Conservation (phyloP, 768 basidiomycete genomes). For the Boletus rubroflammeus region DNA sequence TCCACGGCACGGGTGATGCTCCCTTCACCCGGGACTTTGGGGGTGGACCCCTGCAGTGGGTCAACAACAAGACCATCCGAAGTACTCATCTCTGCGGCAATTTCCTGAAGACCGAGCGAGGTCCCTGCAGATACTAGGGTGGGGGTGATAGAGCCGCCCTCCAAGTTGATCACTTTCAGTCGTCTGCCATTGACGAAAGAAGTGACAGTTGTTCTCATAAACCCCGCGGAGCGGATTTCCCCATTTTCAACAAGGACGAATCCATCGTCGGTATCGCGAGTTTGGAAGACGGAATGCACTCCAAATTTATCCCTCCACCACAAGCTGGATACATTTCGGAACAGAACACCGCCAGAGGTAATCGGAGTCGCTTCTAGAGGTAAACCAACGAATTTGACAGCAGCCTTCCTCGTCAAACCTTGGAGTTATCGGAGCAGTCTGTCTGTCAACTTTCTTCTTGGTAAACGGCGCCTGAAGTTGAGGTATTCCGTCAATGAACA, state of each 20-base stretch:
- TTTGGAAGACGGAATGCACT: conserved; percentile 16
- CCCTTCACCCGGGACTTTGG: conserved; percentile 33
- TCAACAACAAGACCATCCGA: conserved; percentile 61
- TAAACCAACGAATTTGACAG: conserved; percentile 61
- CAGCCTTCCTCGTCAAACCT: conserved; percentile 58
- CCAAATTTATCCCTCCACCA: conserved; percentile 22
- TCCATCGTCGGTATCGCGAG: conserved; percentile 10
- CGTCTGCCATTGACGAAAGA: conserved; percentile 8
- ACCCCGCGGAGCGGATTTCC: conserved; percentile 46
- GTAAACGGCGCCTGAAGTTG: conserved; percentile 44
- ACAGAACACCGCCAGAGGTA: conserved; percentile 40
- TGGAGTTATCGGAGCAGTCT: conserved; percentile 50
- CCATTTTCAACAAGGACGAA: conserved; percentile 53
- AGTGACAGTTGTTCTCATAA: conserved; percentile 5
- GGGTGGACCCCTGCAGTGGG: conserved; percentile 34
- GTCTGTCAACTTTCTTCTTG: conserved; percentile 46
- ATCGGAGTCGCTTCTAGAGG: conserved; percentile 47
- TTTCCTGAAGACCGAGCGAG: conserved; percentile 65
- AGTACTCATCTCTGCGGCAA: conserved; percentile 59
- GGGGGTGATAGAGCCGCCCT: conserved; percentile 59
- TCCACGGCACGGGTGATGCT: conserved; percentile 60
- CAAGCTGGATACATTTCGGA: conserved; percentile 50
- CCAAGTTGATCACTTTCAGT: conserved; percentile 41
- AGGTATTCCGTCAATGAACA: conserved; percentile 79
- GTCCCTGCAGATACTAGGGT: conserved; percentile 66